Evolutionary conservation across 306 rosid genomes (phyloP), one percentile per base, ranked within the genome.

Genomic region (Vigna angularis): DNA sequence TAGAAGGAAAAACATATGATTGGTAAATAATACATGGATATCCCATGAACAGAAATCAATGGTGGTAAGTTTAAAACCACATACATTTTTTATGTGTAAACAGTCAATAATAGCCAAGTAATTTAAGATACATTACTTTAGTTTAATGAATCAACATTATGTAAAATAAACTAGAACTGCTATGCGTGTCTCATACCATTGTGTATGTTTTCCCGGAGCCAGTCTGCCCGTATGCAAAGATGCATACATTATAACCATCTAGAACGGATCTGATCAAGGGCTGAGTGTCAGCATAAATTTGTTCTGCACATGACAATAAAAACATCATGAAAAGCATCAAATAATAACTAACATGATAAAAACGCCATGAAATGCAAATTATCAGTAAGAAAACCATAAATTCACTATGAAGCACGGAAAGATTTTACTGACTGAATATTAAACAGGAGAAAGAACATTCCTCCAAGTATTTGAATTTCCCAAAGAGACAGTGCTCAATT

Each of bases 141-240:
- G 52, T 42, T 69, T 30, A 74, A 79, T 74, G 52, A 55, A 63
- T 70, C 52, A 62, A 70, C 8, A 45, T 49, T 51, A 44, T 24
- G 73, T 77, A 63, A 61, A 53, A 73, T 30, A 58, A 24, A 68
- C 52, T 32, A 24, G 15, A 76, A 56, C 34, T 56, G 50, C 20
- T 52, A 30, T 52, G 63, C 68, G 38, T 16, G 49, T 49, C 17
- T 56, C 22, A 57, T 95, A 96, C 99, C 99, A 96, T 96, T 20
- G 99, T 96, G 81, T 91, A 96, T 12, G 99, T 96, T 87, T 96
- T 96, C 78, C 99, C 99, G 2, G 99, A 96, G 86, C 99, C 99
- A 15, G 99, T 96, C 77, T 96, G 99, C 78, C 99, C 99, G 64
- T 91, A 96, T n/a, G 99, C 99, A 78, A 96, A 93, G 79, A 96